A percentile compares a stretch with the other conserved stretches of the same genome.
Evolutionary conservation across 805 yeast species (phyloP).

Genomic region (Monosporozyma unispora): DNA sequence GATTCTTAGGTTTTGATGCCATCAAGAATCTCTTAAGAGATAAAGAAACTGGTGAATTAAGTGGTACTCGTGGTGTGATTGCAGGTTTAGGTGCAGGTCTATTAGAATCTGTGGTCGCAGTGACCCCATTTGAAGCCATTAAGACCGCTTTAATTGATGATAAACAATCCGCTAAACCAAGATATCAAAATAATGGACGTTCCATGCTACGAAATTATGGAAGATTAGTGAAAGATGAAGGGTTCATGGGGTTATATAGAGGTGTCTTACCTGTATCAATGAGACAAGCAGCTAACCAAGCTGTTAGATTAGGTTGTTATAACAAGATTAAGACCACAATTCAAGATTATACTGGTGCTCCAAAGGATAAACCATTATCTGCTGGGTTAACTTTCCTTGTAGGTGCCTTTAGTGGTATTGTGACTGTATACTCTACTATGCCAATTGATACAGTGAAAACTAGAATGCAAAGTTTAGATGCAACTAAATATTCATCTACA

Average conservation of each 20-base stretch:
- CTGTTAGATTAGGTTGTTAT: conserved; percentile 89
- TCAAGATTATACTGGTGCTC: conserved; percentile 59
- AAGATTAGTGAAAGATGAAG: conserved; percentile 63
- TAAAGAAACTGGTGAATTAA: conserved; percentile 66
- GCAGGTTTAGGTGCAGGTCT: conserved; percentile 99
- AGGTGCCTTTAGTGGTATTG: conserved; percentile 84
- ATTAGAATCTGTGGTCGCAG: conserved; percentile 83
- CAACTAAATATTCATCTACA: conserved; percentile 65
- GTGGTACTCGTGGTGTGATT: conserved; percentile 83
- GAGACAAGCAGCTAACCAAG: conserved; percentile 93
- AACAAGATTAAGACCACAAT: conserved; percentile 74
- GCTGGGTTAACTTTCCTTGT: conserved; percentile 75
- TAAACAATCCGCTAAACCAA: conserved; percentile 66
- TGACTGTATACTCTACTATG: conserved; percentile 90
- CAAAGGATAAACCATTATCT: conserved; percentile 65
- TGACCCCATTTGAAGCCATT: conserved; percentile 94
- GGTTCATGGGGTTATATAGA: conserved; percentile 74
- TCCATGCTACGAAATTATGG: conserved; percentile 44
- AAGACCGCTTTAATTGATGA: conserved; percentile 95
- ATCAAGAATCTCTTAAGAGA: conserved; percentile 73
- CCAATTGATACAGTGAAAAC: conserved; percentile 95
- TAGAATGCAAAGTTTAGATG: conserved; percentile 89
- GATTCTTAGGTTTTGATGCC: conserved; percentile 87
- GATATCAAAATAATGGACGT: conserved; percentile 50
- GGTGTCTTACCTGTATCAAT: conserved; percentile 88